Percentiles rank a stretch among this genome's conserved stretches.
These are phyloP conservation scores for Priceomyces melissophilus DNA, from an alignment of 805 yeast species.

Conservation along the genomic window DNA sequence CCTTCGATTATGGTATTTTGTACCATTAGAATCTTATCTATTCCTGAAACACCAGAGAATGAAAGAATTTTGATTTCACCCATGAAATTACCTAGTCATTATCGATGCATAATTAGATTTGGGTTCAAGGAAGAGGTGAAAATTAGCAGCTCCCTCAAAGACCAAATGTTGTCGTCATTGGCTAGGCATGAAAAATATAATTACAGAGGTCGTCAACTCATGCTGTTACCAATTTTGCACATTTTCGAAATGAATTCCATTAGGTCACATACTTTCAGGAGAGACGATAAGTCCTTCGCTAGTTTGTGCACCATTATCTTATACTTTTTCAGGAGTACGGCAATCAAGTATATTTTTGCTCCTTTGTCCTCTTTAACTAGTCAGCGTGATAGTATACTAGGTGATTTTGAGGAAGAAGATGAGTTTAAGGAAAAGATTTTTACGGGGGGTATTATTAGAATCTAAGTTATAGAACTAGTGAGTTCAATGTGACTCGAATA, in stretches of 20 bases:
- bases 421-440: constrained; percentile 21
- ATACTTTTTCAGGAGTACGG: constrained; percentile 14
- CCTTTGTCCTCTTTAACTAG: constrained; percentile 23
- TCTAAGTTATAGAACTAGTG: constrained; percentile 6
- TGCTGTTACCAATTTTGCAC: constrained; percentile 21
- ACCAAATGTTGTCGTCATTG: constrained; percentile 13
- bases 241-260: constrained; percentile 28
- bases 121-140: constrained; percentile 47
- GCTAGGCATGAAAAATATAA: background rate
- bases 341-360: constrained; percentile 24
- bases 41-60: constrained; percentile 39
- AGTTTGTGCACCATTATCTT: constrained; percentile 12
- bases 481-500: too few relatives aligned
- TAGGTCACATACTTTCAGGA: constrained; percentile 18
- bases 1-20: constrained; percentile 45
- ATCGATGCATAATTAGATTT: constrained; percentile 45
- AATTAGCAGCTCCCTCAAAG: constrained; percentile 17
- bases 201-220: background rate
- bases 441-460: constrained; percentile 25
- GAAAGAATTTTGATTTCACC: constrained; percentile 39
- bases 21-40: constrained; percentile 38
- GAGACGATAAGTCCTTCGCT: constrained; percentile 12
- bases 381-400: constrained; percentile 18
- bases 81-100: constrained; percentile 43
- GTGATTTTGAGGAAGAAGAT: constrained; percentile 16